Base-by-base conservation (phyloP, 352 stramenopile genomes). In the Globisporangium canariense region DNA sequence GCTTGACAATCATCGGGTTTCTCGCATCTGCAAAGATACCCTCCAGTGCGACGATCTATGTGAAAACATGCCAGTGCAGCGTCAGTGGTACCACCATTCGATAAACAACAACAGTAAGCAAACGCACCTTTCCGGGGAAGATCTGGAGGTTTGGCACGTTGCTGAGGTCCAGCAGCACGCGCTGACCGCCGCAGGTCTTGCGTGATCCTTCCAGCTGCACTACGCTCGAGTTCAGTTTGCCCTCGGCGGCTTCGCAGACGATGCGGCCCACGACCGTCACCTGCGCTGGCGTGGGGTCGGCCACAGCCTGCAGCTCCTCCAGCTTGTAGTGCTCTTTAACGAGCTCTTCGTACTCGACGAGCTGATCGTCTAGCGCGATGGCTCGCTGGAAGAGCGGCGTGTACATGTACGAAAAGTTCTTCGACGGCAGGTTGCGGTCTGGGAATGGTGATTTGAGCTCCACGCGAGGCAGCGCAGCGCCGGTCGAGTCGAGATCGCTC, bases 231-330 rank as follows among this genome's bases (percentile, higher is more conserved):
- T 95, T 95, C 18, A 95, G 63, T 61, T 94, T 95, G 32, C 87
- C 87, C 52, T 95, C 87, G 8, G 81, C 78, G 3, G 85, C 87
- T 61, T 95, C 87, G 41, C 87, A 95, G 49, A 93, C 81, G 45
- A 95, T 92, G 43, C 87, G 79, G 5, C 87, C 87, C 28, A 93
- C 86, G 7, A 95, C 81, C 0, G 76, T 94, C 38, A 93, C 83
- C 60, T 82, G 78, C 2, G 85, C 80, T 0, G 85, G 83, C 10
- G 87, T 92, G 13, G 85, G 83, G 62, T 95, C 85, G 11, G 78
- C 85, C 18, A 95, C 75, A 0, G 83, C 77, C 20, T 85, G 78
- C 1, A 91, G 71, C 30, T 88, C 71, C 51, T 90, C 75, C 1
- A 93, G 40, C 40, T 86, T 77, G 57, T 83, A 85, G 28, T 83